A percentile compares a stretch with the other conserved stretches of the same genome.
Evolutionary conservation across 2,329 filamentous ascomycete species (phyloP).

Genomic region (Colletotrichum salicis): DNA sequence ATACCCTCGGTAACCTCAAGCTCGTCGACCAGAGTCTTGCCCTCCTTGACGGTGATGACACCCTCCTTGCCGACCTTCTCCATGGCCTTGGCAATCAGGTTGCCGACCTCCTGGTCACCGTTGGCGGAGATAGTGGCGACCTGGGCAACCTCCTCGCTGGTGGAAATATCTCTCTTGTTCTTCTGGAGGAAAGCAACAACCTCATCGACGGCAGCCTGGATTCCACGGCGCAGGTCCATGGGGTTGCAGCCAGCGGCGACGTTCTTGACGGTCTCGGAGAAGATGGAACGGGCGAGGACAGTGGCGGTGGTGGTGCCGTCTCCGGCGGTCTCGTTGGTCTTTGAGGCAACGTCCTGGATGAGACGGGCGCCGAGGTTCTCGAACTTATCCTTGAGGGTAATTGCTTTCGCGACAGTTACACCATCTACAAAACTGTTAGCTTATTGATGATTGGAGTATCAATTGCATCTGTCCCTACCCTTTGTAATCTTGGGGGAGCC

Average conservation of each 20-base stretch:
- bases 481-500: constrained; percentile 99
- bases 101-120: constrained; percentile 93
- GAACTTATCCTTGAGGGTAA: constrained; percentile 97
- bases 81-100: constrained; percentile 97
- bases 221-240: constrained; percentile 97
- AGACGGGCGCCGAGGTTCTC: constrained; percentile 98
- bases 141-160: constrained; percentile 95
- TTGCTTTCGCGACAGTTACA: constrained; percentile 89
- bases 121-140: constrained; percentile 99
- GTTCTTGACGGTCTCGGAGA: constrained; percentile 99
- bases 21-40: constrained; percentile 97
- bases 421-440: constrained; percentile 68
- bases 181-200: constrained; percentile 93
- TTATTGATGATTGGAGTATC: not conserved
- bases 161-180: constrained; percentile 99
- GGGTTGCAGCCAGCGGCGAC: constrained; percentile 99
- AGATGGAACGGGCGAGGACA: constrained; percentile 96
- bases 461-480: constrained; percentile 65
- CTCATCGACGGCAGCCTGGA: constrained; percentile 93
- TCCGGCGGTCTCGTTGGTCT: constrained; percentile 99
- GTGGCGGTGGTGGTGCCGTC: constrained; percentile 98
- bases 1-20: constrained; percentile 99
- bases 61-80: constrained; percentile 99
- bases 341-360: constrained; percentile 96
- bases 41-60: constrained; percentile 99